Evolutionary conservation across 2,329 filamentous ascomycete species (phyloP), one percentile per base, ranked within the genome.

Genomic region (Mariannaea sp.): DNA sequence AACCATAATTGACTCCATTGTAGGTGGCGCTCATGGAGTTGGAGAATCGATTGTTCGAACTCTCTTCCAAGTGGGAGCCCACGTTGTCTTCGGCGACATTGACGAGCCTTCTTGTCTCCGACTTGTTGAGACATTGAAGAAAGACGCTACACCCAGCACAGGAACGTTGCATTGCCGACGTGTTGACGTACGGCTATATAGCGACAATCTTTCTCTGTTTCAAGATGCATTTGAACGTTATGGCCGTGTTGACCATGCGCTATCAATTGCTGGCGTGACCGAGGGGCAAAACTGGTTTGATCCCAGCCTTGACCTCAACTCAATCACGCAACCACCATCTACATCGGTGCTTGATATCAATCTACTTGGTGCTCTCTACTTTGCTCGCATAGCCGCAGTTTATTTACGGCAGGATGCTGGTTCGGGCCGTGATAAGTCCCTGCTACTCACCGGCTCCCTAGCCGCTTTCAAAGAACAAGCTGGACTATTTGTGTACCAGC

Each of bases 231-330:
- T 40, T 20, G 5, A 8, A 7, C 12, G 10, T 7, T 16, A 19
- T 16, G 36, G 36, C n/a, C 36, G 16, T 10, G 36, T 40, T 9
- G 36, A 40, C 36, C 36, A 40, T 20, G 36, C 36, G 7, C 36
- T 40, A 5, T 40, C 36, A 40, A 40, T 40, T 40, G 36, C 36
- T n/a, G 36, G 36, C 8, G 36, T 40, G 6, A 40, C 36, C 7
- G 36, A 40, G 36, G 36, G 36, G 10, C 36, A 40, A 17, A 40
- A 40, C 17, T 40, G 36, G 36, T 40, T 40, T 24, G 36, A 40
- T 20, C 36, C 36, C 9, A 40, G n/a, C 36, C 10, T 40, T 20
- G 36, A 35, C n/a, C 14, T 35, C 7, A 40, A 6, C 7, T 40
- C 36, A 17, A 20, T 40, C 20, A 9, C 17, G n/a, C 6, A 17